Percentiles rank a stretch among this genome's conserved stretches.
Evolutionary conservation across 306 rosid genomes (phyloP).

Genomic region (Quercus engelmannii): DNA sequence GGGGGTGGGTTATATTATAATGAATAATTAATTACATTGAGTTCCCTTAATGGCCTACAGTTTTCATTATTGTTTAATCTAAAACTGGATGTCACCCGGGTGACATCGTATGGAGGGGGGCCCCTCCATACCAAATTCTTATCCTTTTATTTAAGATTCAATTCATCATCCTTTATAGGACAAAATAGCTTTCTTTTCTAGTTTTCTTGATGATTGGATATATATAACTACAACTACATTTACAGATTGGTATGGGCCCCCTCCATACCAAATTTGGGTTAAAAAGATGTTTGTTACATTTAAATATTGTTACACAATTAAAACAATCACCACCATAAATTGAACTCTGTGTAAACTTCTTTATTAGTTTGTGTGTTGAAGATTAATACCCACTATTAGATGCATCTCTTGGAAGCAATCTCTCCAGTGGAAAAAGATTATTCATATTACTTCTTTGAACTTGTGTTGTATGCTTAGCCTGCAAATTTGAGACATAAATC

Average conservation of each 20-base stretch:
- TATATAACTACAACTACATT: slow-evolving; percentile 23
- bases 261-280: background rate
- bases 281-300: background rate
- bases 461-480: background rate
- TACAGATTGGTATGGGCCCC: background rate
- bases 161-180: slow-evolving; percentile 37
- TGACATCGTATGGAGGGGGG: too few species aligned
- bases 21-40: slow-evolving; percentile 40
- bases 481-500: background rate
- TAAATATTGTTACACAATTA: slow-evolving; percentile 23
- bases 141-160: slow-evolving; percentile 51
- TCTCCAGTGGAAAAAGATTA: background rate
- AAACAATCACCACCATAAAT: background rate
- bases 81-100: slow-evolving; percentile 29
- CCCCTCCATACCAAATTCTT: slow-evolving; percentile 28
- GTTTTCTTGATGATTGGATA: slow-evolving; percentile 34
- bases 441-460: background rate
- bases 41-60: slow-evolving; percentile 86
- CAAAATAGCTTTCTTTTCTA: slow-evolving; percentile 38
- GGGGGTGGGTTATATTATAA: slow-evolving; percentile 39
- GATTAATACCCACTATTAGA: background rate
- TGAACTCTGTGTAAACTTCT: background rate
- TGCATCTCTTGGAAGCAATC: too few species aligned
- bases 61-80: slow-evolving; percentile 40
- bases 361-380: background rate